These are phyloP conservation scores for Gossypium australe DNA, from an alignment of 345 rosid species.

Conservation along the genomic window DNA sequence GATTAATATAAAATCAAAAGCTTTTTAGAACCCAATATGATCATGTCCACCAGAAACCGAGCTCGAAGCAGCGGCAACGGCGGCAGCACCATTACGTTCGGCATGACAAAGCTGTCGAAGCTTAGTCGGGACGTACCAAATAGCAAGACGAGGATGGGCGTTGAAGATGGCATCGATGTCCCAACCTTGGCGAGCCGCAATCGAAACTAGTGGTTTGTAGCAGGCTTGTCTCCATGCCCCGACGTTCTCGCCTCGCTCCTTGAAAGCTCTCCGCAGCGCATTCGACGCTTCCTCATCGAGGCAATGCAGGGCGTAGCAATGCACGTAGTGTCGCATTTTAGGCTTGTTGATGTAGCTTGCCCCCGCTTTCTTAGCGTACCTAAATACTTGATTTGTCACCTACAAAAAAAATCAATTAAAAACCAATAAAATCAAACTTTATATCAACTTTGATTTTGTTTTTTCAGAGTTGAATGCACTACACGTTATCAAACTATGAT, in stretches of 20 bases:
- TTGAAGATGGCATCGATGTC: constrained; percentile 88
- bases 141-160: constrained; percentile 83
- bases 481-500: too few species aligned
- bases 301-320: constrained; percentile 93
- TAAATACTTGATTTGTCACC: constrained; percentile 97
- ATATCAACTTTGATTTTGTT: too few species aligned
- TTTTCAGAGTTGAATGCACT: too few species aligned
- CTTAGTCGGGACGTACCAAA: constrained; percentile 96
- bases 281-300: constrained; percentile 85
- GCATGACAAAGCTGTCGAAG: constrained; percentile 94
- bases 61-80: constrained; percentile 35
- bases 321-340: constrained; percentile 96
- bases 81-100: constrained; percentile 51
- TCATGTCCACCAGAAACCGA: constrained; percentile 33
- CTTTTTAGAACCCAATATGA: constrained; percentile 27
- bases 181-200: constrained; percentile 87
- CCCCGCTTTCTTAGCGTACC: constrained; percentile 89
- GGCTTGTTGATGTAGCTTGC: constrained; percentile 99
- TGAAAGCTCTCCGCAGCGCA: constrained; percentile 63
- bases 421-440: neutral
- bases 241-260: constrained; percentile 92
- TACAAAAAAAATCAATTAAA: constrained; percentile 4
- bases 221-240: constrained; percentile 99
- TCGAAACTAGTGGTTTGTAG: constrained; percentile 81
- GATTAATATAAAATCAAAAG: neutral